Evolutionary conservation across 495 filamentous ascomycete genomes (phyloP).

Genomic region (Pseudomonodictys pantanalensis): DNA sequence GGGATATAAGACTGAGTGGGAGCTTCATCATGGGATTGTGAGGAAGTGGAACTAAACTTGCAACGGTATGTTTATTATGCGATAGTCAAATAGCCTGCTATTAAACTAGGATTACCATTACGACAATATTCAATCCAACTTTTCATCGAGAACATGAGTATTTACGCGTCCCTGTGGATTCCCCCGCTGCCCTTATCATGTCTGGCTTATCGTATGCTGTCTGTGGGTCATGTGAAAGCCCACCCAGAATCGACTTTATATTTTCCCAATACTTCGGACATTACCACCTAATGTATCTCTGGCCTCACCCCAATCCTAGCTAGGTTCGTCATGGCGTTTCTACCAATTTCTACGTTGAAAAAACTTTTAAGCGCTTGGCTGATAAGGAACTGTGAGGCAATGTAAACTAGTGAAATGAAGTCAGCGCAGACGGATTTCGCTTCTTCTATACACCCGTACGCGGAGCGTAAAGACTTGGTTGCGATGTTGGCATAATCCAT

Average conservation of each 20-base stretch:
- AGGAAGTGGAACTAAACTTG: not conserved
- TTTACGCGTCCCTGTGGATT: not conserved
- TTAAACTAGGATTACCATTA: not conserved
- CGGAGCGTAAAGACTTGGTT: too few relatives aligned
- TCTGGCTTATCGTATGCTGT: not conserved
- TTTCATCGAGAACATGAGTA: not conserved
- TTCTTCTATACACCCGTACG: not conserved
- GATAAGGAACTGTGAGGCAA: too few relatives aligned
- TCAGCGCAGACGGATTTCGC: not conserved
- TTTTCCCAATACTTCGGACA: not conserved
- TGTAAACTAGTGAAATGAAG: not conserved
- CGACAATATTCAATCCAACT: not conserved
- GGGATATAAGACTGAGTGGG: conserved; percentile 41
- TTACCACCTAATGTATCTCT: not conserved
- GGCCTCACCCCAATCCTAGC: not conserved
- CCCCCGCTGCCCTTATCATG: not conserved
- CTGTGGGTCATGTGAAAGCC: not conserved
- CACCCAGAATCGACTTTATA: not conserved
- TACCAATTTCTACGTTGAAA: not conserved
- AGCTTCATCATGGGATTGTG: conserved; percentile 28
- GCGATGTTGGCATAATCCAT: too few relatives aligned
- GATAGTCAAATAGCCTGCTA: not conserved
- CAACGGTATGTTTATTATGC: not conserved
- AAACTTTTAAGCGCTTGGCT: not conserved
- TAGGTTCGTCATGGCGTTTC: too few relatives aligned